These are phyloP conservation scores for Abortiporus biennis DNA, from an alignment of 1,284 basidiomycete species.

Conservation along the genomic window DNA sequence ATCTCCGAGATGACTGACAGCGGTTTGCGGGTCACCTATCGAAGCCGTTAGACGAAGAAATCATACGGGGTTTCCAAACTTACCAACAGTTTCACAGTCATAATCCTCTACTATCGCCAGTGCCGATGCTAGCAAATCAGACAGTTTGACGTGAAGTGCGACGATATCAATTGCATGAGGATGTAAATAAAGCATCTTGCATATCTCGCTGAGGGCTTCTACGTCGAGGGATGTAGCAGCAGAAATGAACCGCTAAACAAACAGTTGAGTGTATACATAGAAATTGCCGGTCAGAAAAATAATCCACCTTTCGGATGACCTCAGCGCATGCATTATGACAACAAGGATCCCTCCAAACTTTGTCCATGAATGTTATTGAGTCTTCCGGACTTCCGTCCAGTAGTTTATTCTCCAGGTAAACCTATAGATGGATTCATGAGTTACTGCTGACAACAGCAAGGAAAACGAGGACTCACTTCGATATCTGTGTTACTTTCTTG, in stretches of 20 bases:
- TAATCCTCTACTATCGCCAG: conserved; percentile 63
- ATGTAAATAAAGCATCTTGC: conserved; percentile 53
- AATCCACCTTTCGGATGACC: conserved; percentile 49
- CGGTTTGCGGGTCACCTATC: conserved; percentile 74
- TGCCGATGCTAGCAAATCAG: conserved; percentile 53
- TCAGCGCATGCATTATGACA: conserved; percentile 55
- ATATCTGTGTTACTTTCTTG: conserved; percentile 49
- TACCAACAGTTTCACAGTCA: conserved; percentile 74
- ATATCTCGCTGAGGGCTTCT: conserved; percentile 61
- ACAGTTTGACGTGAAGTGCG: conserved; percentile 60
- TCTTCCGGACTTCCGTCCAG: conserved; percentile 50
- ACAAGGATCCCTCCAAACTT: conserved; percentile 53
- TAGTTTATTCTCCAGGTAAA: conserved; percentile 49
- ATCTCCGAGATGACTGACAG: conserved; percentile 68
- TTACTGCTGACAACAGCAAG: background rate
- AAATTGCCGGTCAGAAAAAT: background rate
- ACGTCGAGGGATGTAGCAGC: conserved; percentile 49
- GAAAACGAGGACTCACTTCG: conserved; percentile 31
- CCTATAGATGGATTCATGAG: conserved; percentile 50
- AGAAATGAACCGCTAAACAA: conserved; percentile 45
- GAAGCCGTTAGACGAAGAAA: conserved; percentile 5
- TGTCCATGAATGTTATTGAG: conserved; percentile 40
- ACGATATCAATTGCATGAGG: conserved; percentile 60
- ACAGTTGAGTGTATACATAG: conserved; percentile 1
- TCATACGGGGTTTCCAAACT: conserved; percentile 20